Base-by-base conservation (phyloP, 805 yeast species). In the Zygoascus ofunaensis region DNA sequence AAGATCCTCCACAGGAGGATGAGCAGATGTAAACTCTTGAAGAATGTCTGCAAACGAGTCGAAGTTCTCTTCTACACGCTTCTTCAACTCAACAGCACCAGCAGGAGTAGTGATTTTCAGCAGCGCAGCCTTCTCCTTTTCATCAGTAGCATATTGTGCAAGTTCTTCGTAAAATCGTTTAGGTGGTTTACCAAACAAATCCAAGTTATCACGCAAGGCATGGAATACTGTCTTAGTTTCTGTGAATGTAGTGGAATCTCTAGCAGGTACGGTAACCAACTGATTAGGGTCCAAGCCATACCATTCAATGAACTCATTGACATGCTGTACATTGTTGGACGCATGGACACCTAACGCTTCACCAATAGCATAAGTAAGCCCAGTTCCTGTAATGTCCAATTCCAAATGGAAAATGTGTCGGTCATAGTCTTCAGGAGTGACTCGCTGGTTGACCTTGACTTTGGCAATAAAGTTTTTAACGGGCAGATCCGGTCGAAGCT, bases 271-370 rank as follows among this genome's bases (percentile, higher is more conserved):
- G 51, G 80, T 77, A 36, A 89, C 76, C 32, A 86, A 61, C 19
- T 79, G 76, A 47, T 82, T 73, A 41, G 82, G 80, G 48, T 82
- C 72, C 45, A 87, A 69, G 2, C 85, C 87, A 59, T 87, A 90
- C 58, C 69, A 72, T 18, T 69, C 56, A 54, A 90, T 72, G 65
- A 90, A 90, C 51, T 73, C 72, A 37, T 70, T 74, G 43, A 89
- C 95, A 33, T 69, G 73, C 15, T 67, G 73, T 34, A 71, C 61
- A 55, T 78, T 74, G 69, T 90, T 90, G 59, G 90, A 80, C 40
- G 95, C 96, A 58, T 90, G 97, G 48, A 90, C 77, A 58, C 97
- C 97, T 49, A 90, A 76, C 18, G 97, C 96, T 71, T 90, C 97
- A 62, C 97, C 97, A 59, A 90, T 87, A 51, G 81, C 92, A 62